Conservation (phyloP, 106 monocot genomes). For the Dioscorea alata region DNA sequence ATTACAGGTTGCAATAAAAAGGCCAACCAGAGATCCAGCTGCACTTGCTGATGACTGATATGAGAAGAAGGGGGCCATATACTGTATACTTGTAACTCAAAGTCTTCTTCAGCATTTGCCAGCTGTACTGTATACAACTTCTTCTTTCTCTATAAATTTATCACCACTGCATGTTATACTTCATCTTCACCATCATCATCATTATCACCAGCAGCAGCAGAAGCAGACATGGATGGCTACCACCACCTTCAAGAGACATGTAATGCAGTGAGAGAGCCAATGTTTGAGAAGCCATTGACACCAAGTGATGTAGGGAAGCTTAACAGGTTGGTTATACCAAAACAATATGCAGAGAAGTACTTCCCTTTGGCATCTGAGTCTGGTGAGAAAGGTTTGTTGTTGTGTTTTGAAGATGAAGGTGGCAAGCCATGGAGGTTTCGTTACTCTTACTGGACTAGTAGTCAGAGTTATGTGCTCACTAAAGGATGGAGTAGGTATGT, state of each 20-base stretch:
- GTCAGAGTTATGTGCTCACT: constrained; percentile 81
- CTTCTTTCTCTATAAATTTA: constrained; percentile 16
- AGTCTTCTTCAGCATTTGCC: constrained; percentile 3
- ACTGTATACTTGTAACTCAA: background rate
- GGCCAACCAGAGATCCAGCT: too few relatives aligned
- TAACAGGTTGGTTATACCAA: constrained; percentile 68
- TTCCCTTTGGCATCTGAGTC: constrained; percentile 54
- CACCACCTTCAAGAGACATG: constrained; percentile 6
- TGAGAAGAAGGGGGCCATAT: too few relatives aligned
- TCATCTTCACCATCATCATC: constrained; percentile 14
- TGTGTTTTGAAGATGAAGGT: constrained; percentile 61
- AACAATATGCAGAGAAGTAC: constrained; percentile 70
- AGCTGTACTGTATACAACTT: background rate
- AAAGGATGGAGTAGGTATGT: constrained; percentile 76
- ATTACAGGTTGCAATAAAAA: too few relatives aligned
- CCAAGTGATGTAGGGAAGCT: constrained; percentile 85
- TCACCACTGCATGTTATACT: constrained; percentile 12
- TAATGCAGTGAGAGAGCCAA: constrained; percentile 13
- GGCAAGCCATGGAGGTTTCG: constrained; percentile 59
- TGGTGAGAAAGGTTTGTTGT: constrained; percentile 54
- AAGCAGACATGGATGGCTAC: constrained; percentile 15
- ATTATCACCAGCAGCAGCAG: background rate
- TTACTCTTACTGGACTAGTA: constrained; percentile 82
- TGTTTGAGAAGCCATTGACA: constrained; percentile 69
- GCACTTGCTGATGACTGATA: too few relatives aligned